Evolutionary conservation across 192 early-diverging fungal genomes (phyloP), one percentile per base, ranked within the genome.

Genomic region (Paraglomus occultum): DNA sequence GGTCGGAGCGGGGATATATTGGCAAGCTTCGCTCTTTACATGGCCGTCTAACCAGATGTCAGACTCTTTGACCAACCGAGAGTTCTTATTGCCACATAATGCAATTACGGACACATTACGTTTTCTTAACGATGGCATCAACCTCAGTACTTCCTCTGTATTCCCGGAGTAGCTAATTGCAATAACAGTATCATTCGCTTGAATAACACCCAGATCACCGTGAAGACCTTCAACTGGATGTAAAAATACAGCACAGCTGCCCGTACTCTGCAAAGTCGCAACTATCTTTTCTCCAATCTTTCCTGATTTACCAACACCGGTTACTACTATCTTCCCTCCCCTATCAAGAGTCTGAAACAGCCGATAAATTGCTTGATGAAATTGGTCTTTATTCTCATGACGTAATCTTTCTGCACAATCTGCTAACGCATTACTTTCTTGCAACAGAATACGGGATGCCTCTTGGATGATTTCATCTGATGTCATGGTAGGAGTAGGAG

Each of bases 261-360:
- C 75, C 0, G 78, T 76, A 6, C 73, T 75, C 22, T 78, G 74
- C 71, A 82, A 70, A 15, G 80, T 82, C 1, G 78, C 78, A 0
- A 73, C 71, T 5, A 82, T 71, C 46, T 82, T 82, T 40, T 82
- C 72, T 8, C 75, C 80, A 67, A 82, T 79, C 67, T 82, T 82
- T 14, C 80, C 80, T 9, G 75, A 77, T 57, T 82, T 82, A 0
- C 80, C 80, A 6, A 82, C 80, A 15, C 80, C 80, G 1, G 78
- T 80, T 1, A 82, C 73, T 0, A 82, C 72, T 12, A 82, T 64
- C 48, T 82, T 82, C 10, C 80, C 80, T 6, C 80, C 80, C 14
- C 46, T 20, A 51, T 77, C 69, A 5, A 79, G 48, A 9, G 78
- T 47, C 5, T 68, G 64, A 40, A 73, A 73, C 14, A 82, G 46